Evolutionary conservation across 73 alveolate species (phyloP), one percentile per base, ranked within the genome.

Genomic region (Urostyla sp.): DNA sequence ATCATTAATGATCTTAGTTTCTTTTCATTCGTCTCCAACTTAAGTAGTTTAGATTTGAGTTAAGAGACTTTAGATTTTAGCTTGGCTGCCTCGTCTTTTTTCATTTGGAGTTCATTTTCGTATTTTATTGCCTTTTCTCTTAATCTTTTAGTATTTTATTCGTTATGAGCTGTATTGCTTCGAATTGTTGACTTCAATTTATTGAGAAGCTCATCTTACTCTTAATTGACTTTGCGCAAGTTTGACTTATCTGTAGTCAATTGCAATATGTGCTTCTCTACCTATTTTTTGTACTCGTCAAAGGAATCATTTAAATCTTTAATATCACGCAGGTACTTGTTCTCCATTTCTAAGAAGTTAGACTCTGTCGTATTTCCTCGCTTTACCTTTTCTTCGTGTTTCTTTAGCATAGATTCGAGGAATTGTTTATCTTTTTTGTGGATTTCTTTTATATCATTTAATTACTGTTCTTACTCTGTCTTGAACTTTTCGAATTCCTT

Each of bases 391-490:
- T 48, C 20, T 30, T 69, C 20, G 10, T 67, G 4, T 30, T 44
- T 15, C 55, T 28, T 20, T 10, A 69, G 23, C 20, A 69, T 23
- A 16, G 34, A 54, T 27, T 69, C 83, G 2, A 69, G 36, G 26
- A 69, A 69, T 48, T 24, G 56, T 55, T 69, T 69, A 46, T 69
- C 83, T 69, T 48, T 69, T 30, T 34, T 49, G 27, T 69, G 83
- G 2, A 35, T 36, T 37, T 63, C 79, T 37, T 38, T 63, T 4
- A 63, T 37, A 43, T 63, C 79, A 11, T 63, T 8, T 15, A 4
- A 3, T 8, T 40, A 21, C 3, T 28, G 13, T 16, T 63, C 59
- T 63, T n/a, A 21, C 61, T 54, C 67, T 23, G 28, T 48, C 51
- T 21, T n/a, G n/a, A n/a, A n/a, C n/a, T n/a, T n/a, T n/a, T n/a